Conservation (phyloP, 352 stramenopile genomes). For the Thalassiosira mediterranea region DNA sequence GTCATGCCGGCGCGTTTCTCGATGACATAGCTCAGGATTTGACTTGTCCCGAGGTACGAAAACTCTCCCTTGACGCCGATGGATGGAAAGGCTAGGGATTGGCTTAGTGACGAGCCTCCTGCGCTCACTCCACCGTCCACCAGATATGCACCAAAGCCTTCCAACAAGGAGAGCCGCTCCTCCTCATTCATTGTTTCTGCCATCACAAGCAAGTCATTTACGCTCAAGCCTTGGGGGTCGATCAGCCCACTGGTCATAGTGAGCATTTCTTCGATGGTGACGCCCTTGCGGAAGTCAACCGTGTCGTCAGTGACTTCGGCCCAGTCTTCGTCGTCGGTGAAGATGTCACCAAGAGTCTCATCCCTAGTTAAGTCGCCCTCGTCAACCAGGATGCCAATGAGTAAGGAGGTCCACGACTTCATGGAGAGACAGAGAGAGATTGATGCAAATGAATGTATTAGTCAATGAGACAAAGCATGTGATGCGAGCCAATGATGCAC, state of each 20-base stretch:
- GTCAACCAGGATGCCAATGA: conserved; percentile 26
- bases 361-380: conserved; percentile 8
- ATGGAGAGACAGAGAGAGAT: too few relatives aligned
- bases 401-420: conserved; percentile 3
- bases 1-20: conserved; percentile 18
- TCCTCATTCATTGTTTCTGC: too few relatives aligned
- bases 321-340: conserved; percentile 19
- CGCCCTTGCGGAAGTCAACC: conserved; percentile 7
- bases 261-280: conserved; percentile 16
- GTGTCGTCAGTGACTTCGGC: conserved; percentile 15
- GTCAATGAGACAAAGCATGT: too few relatives aligned
- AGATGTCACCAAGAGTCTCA: conserved; percentile 32
- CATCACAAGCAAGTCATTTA: too few relatives aligned
- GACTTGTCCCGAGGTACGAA: background rate
- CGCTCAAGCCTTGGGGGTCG: too few relatives aligned
- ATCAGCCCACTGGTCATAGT: conserved; percentile 34
- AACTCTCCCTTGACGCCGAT: conserved; percentile 20
- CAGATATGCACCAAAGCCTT: background rate
- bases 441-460: too few relatives aligned
- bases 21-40: conserved; percentile 38
- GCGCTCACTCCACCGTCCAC: background rate
- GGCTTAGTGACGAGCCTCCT: conserved; percentile 1
- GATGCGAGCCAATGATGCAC: background rate
- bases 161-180: too few relatives aligned
- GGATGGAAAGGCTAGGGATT: conserved; percentile 9